phyloP scores from a whole-genome alignment of 163 green algal genomes.

The Chlamydomonas reinhardtii region DNA sequence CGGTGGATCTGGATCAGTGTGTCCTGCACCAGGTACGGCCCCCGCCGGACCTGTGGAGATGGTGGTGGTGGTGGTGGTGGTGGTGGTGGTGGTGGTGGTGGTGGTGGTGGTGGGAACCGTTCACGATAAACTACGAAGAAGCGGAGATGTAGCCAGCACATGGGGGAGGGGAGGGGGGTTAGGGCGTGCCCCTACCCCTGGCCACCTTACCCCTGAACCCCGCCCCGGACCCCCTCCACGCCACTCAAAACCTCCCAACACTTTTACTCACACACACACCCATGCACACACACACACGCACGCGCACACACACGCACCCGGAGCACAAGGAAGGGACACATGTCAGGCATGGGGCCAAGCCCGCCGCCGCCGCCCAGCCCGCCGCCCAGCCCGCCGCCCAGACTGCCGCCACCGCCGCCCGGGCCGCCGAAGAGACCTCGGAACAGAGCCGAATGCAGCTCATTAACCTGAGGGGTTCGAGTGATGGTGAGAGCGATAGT shows the following conservation, averaged over 20 bases:
- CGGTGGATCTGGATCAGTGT: conserved; percentile 75
- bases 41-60: conserved; percentile 60
- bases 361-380: conserved; percentile 33
- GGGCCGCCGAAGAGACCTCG: conserved; percentile 47
- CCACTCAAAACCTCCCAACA: too few species aligned
- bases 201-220: too few species aligned
- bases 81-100: neutral
- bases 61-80: neutral
- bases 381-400: conserved; percentile 50
- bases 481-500: too few species aligned
- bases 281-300: too few species aligned
- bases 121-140: too few species aligned
- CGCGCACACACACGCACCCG: conserved; percentile 29
- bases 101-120: neutral
- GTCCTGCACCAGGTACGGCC: conserved; percentile 77
- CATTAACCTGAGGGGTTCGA: conserved; percentile 52
- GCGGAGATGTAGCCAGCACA: too few species aligned
- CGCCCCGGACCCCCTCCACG: too few species aligned
- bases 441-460: conserved; percentile 74
- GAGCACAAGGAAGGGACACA: conserved; percentile 75
- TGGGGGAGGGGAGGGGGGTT: too few species aligned
- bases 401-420: conserved; percentile 15
- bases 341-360: conserved; percentile 5
- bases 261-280: too few species aligned
- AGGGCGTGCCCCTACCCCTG: too few species aligned